phyloP scores from a whole-genome alignment of 2,329 filamentous ascomycete species.

The Chlorencoelia australis region DNA sequence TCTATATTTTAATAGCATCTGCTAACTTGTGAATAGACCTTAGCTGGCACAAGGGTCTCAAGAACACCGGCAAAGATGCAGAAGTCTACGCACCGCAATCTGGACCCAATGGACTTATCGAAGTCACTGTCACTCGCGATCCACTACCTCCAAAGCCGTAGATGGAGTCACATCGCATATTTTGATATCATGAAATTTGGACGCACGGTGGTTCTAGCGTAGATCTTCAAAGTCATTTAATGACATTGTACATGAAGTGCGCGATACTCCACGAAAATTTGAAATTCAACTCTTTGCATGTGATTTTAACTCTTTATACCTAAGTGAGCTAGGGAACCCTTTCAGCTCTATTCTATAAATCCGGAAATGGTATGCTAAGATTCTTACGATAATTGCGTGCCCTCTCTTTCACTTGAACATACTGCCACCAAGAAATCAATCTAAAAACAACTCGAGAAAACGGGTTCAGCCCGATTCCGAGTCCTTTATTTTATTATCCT shows the following conservation, averaged over 20 bases:
- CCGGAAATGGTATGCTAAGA: too few relatives aligned
- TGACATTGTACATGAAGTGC: neutral
- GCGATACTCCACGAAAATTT: constrained; percentile 2
- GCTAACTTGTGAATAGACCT: constrained; percentile 50
- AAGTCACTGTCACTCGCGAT: constrained; percentile 69
- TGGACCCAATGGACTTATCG: constrained; percentile 89
- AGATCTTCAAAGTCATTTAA: constrained; percentile 2
- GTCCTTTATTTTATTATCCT: too few relatives aligned
- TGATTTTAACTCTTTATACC: constrained; percentile 13
- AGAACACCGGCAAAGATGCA: constrained; percentile 92
- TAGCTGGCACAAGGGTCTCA: constrained; percentile 89
- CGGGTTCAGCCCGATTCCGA: too few relatives aligned
- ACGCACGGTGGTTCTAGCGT: neutral
- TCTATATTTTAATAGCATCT: constrained; percentile 7
- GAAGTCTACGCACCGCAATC: constrained; percentile 93
- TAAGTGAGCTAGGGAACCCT: too few relatives aligned
- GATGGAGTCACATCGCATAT: constrained; percentile 3
- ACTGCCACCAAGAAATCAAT: too few relatives aligned
- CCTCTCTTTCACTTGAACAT: too few relatives aligned
- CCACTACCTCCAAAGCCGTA: constrained; percentile 20
- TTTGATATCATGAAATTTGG: neutral
- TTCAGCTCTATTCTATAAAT: too few relatives aligned
- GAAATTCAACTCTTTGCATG: constrained; percentile 3
- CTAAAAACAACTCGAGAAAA: too few relatives aligned
- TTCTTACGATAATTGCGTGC: too few relatives aligned